Conservation (phyloP, 2,329 filamentous ascomycete species). For the Monascus ruber region DNA sequence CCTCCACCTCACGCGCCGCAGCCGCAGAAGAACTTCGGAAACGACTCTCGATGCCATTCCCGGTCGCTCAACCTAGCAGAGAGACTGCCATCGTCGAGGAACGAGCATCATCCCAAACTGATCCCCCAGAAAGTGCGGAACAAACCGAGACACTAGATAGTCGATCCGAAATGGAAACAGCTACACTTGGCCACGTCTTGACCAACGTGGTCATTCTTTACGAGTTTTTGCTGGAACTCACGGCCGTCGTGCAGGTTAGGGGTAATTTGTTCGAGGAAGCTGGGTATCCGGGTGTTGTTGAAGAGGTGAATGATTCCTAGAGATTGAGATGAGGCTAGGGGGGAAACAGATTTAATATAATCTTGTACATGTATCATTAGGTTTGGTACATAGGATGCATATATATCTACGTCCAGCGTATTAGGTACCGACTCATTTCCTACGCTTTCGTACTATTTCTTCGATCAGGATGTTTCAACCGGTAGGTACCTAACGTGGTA, state of each 20-base stretch:
- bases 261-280: conserved; percentile 68
- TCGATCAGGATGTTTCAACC: too few relatives aligned
- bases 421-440: too few relatives aligned
- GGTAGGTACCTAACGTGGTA: too few relatives aligned
- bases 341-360: too few relatives aligned
- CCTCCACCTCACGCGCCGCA: conserved; percentile 11
- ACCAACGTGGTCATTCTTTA: conserved; percentile 72
- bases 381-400: too few relatives aligned
- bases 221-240: conserved; percentile 67
- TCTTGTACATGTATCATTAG: too few relatives aligned
- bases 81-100: not conserved
- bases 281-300: conserved; percentile 36
- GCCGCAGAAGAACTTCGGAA: conserved; percentile 22
- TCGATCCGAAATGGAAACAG: conserved; percentile 37
- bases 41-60: conserved; percentile 24
- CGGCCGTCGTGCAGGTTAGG: conserved; percentile 62
- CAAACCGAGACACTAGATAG: conserved; percentile 15
- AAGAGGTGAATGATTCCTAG: too few relatives aligned
- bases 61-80: conserved; percentile 2
- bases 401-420: too few relatives aligned
- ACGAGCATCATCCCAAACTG: not conserved
- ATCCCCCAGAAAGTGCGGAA: conserved; percentile 4
- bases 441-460: too few relatives aligned
- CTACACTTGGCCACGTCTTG: conserved; percentile 64
- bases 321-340: too few relatives aligned